Evolutionary conservation across 2,329 filamentous ascomycete genomes (phyloP), one percentile per base, ranked within the genome.

Genomic region (Cytospora schulzeri): DNA sequence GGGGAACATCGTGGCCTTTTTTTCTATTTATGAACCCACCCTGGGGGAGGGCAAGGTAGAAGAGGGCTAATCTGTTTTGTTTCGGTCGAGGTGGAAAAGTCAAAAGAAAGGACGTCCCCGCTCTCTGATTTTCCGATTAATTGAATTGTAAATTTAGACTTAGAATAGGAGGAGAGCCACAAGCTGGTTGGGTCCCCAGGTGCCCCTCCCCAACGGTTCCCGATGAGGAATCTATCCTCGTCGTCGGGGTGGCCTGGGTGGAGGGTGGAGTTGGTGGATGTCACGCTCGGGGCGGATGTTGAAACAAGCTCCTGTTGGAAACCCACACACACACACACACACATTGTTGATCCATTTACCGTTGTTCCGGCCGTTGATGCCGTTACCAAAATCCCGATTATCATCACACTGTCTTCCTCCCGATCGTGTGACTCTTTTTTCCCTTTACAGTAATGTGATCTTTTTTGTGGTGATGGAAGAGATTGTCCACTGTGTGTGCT

Each of bases 221-320:
- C 62, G 62, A 64, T 60, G 38, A 56, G 62, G 62, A 55, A 35
- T 31, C 53, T 38, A 57, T 33, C 45, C 6, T 24, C 45, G n/a
- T 41, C 38, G 29, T n/a, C n/a, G 15, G 38, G 19, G 38, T 41
- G 38, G 38, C 15, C 33, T 35, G 29, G 29, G 29, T 31, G 9
- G 38, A 41, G 15, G 38, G 17, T 19, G 38, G 38, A 41, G 38
- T 14, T 3, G 14, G 6, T 33, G 31, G 31, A 12, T n/a, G 45
- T 48, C 22, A 48, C n/a, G n/a, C 33, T 56, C 52, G 60, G 45
- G 45, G 45, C 60, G 60, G 60, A 45, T 62, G 50, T 56, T 45
- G 60, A 62, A 62, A 62, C 60, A 31, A 62, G 60, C 54, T 62
- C 60, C 41, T 62, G 51, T 38, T 62, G 60, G 24, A 55, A 61